Conservation (phyloP, 306 rosid species). For the Glycine tomentella region DNA sequence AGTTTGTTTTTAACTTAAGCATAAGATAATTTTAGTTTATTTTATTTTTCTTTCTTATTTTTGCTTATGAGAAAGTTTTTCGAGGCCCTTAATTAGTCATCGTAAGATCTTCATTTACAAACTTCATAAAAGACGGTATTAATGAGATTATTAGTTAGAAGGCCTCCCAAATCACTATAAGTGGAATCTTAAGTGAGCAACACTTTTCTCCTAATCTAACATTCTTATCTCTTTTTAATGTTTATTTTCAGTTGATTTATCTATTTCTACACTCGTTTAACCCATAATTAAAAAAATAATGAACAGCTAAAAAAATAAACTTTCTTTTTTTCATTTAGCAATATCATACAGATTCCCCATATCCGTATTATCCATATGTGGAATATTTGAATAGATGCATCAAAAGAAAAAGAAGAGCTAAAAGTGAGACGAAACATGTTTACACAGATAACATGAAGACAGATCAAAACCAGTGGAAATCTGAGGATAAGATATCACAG, state of each 20-base stretch:
- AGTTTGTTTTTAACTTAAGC: too few relatives aligned
- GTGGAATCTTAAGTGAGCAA: neutral
- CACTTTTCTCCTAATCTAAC: neutral
- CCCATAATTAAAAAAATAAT: neutral
- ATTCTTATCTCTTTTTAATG: neutral
- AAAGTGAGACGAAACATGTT: constrained; percentile 27
- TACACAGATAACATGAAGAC: neutral
- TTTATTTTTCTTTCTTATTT: neutral
- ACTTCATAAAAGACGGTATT: too few relatives aligned
- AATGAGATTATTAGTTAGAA: too few relatives aligned
- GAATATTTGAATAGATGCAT: constrained; percentile 26
- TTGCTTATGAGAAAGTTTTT: too few relatives aligned
- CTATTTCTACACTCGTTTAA: neutral
- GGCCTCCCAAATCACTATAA: too few relatives aligned
- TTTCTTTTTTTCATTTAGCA: neutral
- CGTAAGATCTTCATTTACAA: too few relatives aligned
- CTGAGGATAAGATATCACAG: neutral
- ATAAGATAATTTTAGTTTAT: neutral
- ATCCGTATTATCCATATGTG: neutral
- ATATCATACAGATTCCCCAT: neutral
- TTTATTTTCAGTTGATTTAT: constrained; percentile 5
- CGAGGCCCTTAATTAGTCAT: too few relatives aligned
- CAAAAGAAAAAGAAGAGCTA: neutral
- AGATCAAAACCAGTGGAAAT: constrained; percentile 7
- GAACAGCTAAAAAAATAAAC: neutral